Evolutionary conservation across 2,329 filamentous ascomycete genomes (phyloP).

Genomic region (Hypoxylon sp.): DNA sequence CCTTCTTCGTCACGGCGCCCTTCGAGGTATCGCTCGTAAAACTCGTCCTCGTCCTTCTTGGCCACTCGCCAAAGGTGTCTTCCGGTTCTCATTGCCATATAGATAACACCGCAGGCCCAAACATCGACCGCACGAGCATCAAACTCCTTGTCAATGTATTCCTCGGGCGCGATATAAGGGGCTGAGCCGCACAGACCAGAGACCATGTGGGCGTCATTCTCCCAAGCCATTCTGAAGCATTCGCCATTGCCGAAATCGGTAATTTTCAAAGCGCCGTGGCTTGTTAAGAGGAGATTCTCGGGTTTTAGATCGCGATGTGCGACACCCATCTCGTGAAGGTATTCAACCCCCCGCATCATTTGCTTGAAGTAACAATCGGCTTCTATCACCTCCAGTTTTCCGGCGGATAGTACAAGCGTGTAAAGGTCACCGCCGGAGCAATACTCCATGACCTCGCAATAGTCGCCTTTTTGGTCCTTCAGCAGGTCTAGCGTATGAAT

Average conservation of each 20-base stretch:
- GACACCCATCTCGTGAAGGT: conserved; percentile 99
- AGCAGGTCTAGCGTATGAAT: conserved; percentile 97
- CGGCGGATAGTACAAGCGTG: conserved; percentile 89
- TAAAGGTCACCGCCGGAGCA: conserved; percentile 97
- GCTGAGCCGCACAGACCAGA: conserved; percentile 95
- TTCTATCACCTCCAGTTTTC: conserved; percentile 90
- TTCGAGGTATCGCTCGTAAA: conserved; percentile 93
- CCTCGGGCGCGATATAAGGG: conserved; percentile 96
- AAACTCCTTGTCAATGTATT: conserved; percentile 95
- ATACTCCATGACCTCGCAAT: conserved; percentile 99
- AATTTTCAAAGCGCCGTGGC: conserved; percentile 93
- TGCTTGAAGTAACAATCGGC: conserved; percentile 99
- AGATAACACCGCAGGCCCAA: conserved; percentile 98
- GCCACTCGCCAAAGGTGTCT: conserved; percentile 97
- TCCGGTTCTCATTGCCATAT: conserved; percentile 99
- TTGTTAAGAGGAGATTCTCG: conserved; percentile 94
- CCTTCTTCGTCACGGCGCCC: conserved; percentile 94
- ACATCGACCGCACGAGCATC: conserved; percentile 98
- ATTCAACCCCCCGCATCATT: conserved; percentile 98
- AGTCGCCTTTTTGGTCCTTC: conserved; percentile 96
- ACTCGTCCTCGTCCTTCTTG: conserved; percentile 96
- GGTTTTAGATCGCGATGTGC: conserved; percentile 97
- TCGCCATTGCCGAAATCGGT: conserved; percentile 99
- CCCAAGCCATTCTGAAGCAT: conserved; percentile 99
- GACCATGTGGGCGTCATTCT: conserved; percentile 98